Conservation (phyloP, 2,329 filamentous ascomycete genomes). For the Pseudogymnoascus sp. region DNA sequence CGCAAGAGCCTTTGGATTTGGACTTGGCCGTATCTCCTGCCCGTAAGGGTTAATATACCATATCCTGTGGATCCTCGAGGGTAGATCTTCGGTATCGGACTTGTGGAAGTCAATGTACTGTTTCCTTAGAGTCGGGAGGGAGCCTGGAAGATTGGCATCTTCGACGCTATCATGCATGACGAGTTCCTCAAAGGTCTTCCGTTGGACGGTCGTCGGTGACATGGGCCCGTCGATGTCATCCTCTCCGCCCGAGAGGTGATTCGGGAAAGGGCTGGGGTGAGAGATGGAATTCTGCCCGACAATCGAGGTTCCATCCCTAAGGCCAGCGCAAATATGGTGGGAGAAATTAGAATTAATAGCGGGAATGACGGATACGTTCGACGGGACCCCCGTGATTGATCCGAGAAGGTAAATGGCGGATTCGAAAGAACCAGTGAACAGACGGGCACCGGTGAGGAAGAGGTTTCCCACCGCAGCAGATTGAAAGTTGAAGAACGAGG, state of each 20-base stretch:
- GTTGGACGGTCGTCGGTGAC: constrained; percentile 11
- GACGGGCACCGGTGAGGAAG: constrained; percentile 73
- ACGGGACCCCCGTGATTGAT: constrained; percentile 76
- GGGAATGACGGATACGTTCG: constrained; percentile 69
- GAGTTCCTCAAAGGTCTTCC: constrained; percentile 29
- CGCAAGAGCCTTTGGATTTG: constrained; percentile 71
- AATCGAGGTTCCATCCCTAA: constrained; percentile 68
- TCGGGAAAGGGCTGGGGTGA: constrained; percentile 46
- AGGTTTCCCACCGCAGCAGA: constrained; percentile 70
- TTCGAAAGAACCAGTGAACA: constrained; percentile 90
- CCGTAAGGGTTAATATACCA: constrained; percentile 99
- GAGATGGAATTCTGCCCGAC: constrained; percentile 90
- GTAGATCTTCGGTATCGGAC: constrained; percentile 62
- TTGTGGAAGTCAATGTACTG: constrained; percentile 82
- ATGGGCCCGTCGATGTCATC: constrained; percentile 15
- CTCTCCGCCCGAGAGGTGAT: background rate
- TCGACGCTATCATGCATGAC: constrained; percentile 59
- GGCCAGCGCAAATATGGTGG: constrained; percentile 81
- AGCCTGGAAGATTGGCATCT: constrained; percentile 74
- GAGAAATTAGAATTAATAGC: constrained; percentile 94
- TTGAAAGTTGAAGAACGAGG: constrained; percentile 68
- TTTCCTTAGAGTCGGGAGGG: constrained; percentile 67
- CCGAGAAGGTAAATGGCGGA: constrained; percentile 84
- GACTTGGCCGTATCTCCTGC: constrained; percentile 81
- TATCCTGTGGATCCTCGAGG: constrained; percentile 67